Conservation (phyloP, 176 grass and related monocot genomes). For the Miscanthus lutarioriparius region DNA sequence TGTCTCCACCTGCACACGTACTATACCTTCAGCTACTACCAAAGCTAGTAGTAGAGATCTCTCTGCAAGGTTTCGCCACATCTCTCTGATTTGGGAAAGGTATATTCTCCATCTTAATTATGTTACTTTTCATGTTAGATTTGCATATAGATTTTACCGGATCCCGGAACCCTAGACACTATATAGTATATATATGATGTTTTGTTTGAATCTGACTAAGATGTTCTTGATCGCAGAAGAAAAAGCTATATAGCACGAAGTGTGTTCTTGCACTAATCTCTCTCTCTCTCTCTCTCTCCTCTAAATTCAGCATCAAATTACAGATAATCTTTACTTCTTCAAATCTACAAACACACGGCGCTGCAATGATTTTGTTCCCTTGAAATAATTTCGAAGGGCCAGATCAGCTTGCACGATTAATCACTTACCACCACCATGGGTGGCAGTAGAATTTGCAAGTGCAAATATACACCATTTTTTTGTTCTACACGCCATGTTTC, state of each 20-base stretch:
- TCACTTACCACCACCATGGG: neutral
- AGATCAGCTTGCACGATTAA: neutral
- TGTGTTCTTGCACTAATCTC: neutral
- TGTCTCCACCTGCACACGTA: conserved; percentile 26
- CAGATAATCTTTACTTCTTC: neutral
- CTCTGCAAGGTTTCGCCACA: conserved; percentile 30
- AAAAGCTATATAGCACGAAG: neutral
- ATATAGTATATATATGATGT: neutral
- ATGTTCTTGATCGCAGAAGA: neutral
- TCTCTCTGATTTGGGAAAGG: conserved; percentile 27
- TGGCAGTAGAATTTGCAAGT: neutral
- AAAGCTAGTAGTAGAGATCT: conserved; percentile 33
- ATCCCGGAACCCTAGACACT: neutral
- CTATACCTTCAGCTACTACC: conserved; percentile 8
- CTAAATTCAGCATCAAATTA: neutral
- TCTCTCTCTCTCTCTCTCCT: neutral
- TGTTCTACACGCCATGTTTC: neutral
- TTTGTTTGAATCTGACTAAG: neutral
- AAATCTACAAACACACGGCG: neutral
- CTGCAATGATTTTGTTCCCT: neutral
- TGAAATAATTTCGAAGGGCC: neutral
- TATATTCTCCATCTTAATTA: conserved; percentile 6
- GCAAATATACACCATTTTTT: neutral
- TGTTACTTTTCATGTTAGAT: conserved; percentile 2
- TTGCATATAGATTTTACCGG: neutral